Base-by-base conservation (phyloP, 495 filamentous ascomycete genomes). In the Sabuloglossum arenarium region DNA sequence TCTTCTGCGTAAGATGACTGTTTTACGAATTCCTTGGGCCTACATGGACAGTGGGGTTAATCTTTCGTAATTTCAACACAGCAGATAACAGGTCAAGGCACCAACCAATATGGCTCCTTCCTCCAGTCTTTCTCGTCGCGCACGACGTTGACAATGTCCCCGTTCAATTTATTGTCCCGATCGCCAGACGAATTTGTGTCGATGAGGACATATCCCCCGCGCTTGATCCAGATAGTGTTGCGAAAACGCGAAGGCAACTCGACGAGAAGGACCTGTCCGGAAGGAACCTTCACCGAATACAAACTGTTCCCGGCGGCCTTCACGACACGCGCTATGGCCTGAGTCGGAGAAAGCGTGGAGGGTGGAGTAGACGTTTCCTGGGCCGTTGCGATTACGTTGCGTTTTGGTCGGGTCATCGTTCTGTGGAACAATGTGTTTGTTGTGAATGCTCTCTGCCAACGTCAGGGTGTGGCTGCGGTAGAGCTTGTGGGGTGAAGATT, bases 131-230 rank as follows among this genome's bases (percentile, higher is more conserved):
- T 91, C 70, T 96, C 91, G 64, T 94, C 85, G 50, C 84, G 71
- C 39, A 98, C 88, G 11, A 98, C 79, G 65, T 95, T 95, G 61
- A 93, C 74, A 64, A 98, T 94, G 68, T 94, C 86, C 16, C 89
- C 91, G 50, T 76, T 73, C 9, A 95, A 74, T 69, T 85, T 89
- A 62, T 87, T 90, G 28, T 80, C 77, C 52, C 82, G 73, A n/a
- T 74, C 76, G 28, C 78, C 78, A 34, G 82, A 74, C 10, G 77
- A 72, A 30, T 74, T 72, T 29, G 80, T 79, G 58, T 96, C 85
- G 23, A 96, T 74, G 19, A 96, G 66, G 24, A 96, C 86, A 67
- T 83, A 96, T 0, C 87, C 86, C 9, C 86, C 84, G 2, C 85
- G 80, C 61, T 81, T 85, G 64, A 96, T 81, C 85, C 88, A 95